These are phyloP conservation scores for Diospyros kaki DNA, from an alignment of 148 eudicot species.

Conservation along the genomic window DNA sequence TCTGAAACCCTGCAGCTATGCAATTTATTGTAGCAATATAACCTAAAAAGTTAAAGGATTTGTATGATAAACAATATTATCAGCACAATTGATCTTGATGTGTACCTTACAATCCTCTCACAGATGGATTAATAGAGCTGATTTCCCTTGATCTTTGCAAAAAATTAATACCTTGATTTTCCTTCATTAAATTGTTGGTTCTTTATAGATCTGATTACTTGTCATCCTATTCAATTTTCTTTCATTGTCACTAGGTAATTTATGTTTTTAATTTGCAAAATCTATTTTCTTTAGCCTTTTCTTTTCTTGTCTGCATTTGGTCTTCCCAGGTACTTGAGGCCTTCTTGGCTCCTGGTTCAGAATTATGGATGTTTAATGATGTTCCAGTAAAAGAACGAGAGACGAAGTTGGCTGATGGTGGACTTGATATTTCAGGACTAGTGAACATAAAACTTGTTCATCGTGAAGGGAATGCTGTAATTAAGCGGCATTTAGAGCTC, in stretches of 20 bases:
- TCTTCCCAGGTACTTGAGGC: constrained; percentile 72
- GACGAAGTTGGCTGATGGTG: constrained; percentile 78
- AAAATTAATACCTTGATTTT: too few species aligned
- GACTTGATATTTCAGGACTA: constrained; percentile 68
- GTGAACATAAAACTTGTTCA: constrained; percentile 77
- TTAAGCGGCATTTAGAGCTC: constrained; percentile 70
- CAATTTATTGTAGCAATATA: not conserved
- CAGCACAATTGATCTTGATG: not conserved
- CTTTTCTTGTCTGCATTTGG: not conserved
- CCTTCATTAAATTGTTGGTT: too few species aligned
- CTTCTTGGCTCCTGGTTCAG: constrained; percentile 76
- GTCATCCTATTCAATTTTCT: too few species aligned
- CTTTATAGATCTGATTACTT: too few species aligned
- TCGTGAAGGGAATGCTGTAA: constrained; percentile 89
- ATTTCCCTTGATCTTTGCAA: too few species aligned
- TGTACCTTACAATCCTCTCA: not conserved
- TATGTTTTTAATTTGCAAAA: too few species aligned
- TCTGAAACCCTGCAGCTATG: not conserved
- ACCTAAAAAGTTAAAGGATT: not conserved
- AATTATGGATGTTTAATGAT: constrained; percentile 93
- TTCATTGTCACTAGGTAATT: too few species aligned
- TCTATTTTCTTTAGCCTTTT: not conserved
- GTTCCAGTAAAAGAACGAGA: constrained; percentile 76
- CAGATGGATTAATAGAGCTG: not conserved
- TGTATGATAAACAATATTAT: not conserved